These are phyloP conservation scores for Diplotaxis tenuifolia DNA, from an alignment of 345 rosid genomes.

Conservation along the genomic window DNA sequence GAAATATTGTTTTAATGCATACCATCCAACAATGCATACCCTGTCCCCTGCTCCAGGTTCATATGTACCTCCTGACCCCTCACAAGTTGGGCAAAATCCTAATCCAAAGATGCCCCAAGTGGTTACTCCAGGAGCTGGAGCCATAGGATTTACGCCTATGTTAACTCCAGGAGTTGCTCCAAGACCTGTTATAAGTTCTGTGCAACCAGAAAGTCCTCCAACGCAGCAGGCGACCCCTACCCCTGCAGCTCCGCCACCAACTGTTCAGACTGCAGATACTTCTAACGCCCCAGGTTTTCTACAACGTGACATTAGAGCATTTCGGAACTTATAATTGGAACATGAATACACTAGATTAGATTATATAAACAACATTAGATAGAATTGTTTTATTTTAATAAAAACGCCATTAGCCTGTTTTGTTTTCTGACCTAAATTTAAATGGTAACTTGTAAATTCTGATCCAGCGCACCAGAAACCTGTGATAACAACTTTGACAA, in stretches of 20 bases:
- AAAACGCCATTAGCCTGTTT: no score
- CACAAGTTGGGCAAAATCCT: conserved; percentile 53
- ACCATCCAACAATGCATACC: conserved; percentile 47
- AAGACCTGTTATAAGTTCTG: conserved; percentile 61
- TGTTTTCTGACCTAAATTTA: background rate
- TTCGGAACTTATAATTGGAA: no score
- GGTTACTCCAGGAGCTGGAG: conserved; percentile 49
- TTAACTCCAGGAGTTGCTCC: conserved; percentile 68
- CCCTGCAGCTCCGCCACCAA: conserved; percentile 80
- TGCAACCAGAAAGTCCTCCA: conserved; percentile 73
- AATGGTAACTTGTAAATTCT: conserved; percentile 2
- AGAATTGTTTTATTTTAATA: background rate
- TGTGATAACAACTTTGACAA: conserved; percentile 69
- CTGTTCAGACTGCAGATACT: conserved; percentile 88
- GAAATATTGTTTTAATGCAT: no score
- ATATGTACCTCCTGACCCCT: conserved; percentile 47
- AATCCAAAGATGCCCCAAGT: conserved; percentile 61
- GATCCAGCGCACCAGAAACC: conserved; percentile 72
- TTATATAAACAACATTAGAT: conserved; percentile 8
- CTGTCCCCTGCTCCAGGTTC: conserved; percentile 54
- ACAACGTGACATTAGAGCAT: background rate
- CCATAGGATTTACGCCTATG: conserved; percentile 68
- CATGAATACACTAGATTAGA: no score
- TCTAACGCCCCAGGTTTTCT: conserved; percentile 79
- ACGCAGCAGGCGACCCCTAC: conserved; percentile 50